These are phyloP conservation scores for Parmelia sp. DNA, from an alignment of 495 filamentous ascomycete species.

Conservation along the genomic window DNA sequence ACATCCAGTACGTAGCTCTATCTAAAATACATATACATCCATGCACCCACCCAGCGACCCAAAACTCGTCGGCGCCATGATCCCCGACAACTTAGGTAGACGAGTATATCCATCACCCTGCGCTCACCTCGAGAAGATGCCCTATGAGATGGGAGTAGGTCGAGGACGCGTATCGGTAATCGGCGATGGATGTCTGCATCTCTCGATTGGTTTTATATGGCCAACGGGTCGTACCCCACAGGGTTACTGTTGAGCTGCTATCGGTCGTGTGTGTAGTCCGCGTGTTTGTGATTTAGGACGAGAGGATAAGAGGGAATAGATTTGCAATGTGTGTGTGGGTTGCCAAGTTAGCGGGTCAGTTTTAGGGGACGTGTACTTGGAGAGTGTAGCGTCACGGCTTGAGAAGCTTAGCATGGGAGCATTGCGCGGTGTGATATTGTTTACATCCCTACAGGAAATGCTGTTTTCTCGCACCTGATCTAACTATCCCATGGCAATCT, in stretches of 20 bases:
- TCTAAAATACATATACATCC: no score
- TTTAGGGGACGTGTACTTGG: background rate
- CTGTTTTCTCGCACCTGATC: background rate
- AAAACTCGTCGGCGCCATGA: no score
- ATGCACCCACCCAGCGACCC: no score
- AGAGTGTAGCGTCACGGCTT: background rate
- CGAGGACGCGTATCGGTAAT: background rate
- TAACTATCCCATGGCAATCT: slow-evolving; percentile 38
- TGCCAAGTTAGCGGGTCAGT: background rate
- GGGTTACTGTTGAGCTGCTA: background rate
- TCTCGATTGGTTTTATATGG: background rate
- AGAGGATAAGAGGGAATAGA: no score
- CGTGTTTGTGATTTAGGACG: no score
- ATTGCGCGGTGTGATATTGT: background rate
- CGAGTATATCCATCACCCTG: background rate
- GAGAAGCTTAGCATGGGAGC: background rate
- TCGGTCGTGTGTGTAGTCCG: background rate
- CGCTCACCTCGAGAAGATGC: background rate
- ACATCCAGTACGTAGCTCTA: no score
- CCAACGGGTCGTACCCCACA: background rate
- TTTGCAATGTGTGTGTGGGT: no score
- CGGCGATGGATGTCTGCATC: background rate
- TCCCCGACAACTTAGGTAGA: no score
- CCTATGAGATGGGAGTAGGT: background rate
- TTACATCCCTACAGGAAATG: background rate